These are phyloP conservation scores for Trichosporon asahii DNA, from an alignment of 1,284 basidiomycete genomes.

Conservation along the genomic window DNA sequence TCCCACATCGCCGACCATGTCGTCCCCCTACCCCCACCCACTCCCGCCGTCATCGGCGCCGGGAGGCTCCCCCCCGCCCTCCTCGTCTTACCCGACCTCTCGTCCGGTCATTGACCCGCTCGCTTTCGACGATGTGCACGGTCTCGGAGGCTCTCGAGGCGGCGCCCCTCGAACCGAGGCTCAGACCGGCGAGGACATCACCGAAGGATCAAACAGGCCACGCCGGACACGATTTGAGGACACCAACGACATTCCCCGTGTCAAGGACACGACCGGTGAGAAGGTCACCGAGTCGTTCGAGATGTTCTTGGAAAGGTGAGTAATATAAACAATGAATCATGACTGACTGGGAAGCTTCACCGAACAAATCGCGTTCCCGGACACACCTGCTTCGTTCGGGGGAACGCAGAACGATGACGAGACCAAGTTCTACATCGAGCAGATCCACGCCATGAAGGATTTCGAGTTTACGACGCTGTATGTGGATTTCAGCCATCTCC, in stretches of 20 bases:
- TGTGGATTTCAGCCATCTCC: conserved; percentile 88
- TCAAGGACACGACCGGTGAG: conserved; percentile 89
- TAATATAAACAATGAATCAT: conserved; percentile 13
- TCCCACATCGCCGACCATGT: conserved; percentile 28
- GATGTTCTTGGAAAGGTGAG: conserved; percentile 83
- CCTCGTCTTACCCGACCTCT: conserved; percentile 34
- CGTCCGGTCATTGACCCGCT: conserved; percentile 40
- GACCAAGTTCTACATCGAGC: conserved; percentile 72
- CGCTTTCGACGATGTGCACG: conserved; percentile 44
- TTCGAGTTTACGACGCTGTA: conserved; percentile 93
- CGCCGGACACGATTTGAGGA: conserved; percentile 22
- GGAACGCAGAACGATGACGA: conserved; percentile 51
- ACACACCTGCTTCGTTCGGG: conserved; percentile 70
- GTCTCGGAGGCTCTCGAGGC: conserved; percentile 35
- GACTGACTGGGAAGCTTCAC: conserved; percentile 62
- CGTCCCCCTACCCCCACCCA: conserved; percentile 32
- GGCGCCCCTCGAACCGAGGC: conserved; percentile 13
- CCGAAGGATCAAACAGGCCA: background rate
- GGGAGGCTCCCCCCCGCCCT: conserved; percentile 28
- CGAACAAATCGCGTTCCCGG: conserved; percentile 67
- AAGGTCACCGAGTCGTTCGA: conserved; percentile 87
- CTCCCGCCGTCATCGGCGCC: conserved; percentile 40
- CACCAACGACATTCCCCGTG: conserved; percentile 70
- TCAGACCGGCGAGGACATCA: conserved; percentile 17
- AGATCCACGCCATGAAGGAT: conserved; percentile 88